These are phyloP conservation scores for Metschnikowia chrysomelidarum DNA, from an alignment of 805 yeast species.

Conservation along the genomic window DNA sequence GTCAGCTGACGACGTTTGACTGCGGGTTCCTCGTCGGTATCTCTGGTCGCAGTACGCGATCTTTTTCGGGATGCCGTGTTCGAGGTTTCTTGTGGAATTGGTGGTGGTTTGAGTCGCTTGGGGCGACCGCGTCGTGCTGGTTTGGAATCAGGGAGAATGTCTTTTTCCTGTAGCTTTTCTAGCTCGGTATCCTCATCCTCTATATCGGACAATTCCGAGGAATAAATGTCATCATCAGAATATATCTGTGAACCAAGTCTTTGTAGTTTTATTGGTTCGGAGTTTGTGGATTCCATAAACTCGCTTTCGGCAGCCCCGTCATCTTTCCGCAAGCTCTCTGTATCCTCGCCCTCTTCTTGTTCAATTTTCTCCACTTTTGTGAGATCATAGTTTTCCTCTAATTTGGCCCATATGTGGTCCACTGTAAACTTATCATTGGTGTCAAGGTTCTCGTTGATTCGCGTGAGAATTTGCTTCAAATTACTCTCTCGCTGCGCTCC, in stretches of 20 bases:
- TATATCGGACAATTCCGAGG: slow-evolving; percentile 23
- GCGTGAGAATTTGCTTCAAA: slow-evolving; percentile 40
- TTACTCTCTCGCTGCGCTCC: slow-evolving; percentile 50
- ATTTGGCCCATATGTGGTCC: slow-evolving; percentile 56
- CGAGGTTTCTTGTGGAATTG: slow-evolving; percentile 10
- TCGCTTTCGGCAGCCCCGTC: slow-evolving; percentile 3
- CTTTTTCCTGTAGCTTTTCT: slow-evolving; percentile 18
- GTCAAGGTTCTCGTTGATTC: slow-evolving; percentile 30
- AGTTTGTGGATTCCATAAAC: background rate
- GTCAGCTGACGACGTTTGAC: slow-evolving; percentile 14
- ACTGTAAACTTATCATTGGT: slow-evolving; percentile 34
- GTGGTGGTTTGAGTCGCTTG: slow-evolving; percentile 14
- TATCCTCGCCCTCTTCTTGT: slow-evolving; percentile 19
- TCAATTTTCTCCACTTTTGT: slow-evolving; percentile 57
- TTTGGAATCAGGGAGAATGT: slow-evolving; percentile 6
- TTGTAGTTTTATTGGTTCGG: no score
- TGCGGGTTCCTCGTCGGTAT: slow-evolving; percentile 14
- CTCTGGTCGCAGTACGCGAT: slow-evolving; percentile 20
- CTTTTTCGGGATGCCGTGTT: slow-evolving; percentile 12
- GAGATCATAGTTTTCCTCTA: slow-evolving; percentile 53
- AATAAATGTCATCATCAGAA: slow-evolving; percentile 13
- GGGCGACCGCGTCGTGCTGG: slow-evolving; percentile 9
- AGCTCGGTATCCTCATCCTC: slow-evolving; percentile 18
- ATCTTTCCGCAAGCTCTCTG: slow-evolving; percentile 4
- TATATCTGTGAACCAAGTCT: no score